phyloP scores from a whole-genome alignment of 345 rosid species.

The Citrus medica region DNA sequence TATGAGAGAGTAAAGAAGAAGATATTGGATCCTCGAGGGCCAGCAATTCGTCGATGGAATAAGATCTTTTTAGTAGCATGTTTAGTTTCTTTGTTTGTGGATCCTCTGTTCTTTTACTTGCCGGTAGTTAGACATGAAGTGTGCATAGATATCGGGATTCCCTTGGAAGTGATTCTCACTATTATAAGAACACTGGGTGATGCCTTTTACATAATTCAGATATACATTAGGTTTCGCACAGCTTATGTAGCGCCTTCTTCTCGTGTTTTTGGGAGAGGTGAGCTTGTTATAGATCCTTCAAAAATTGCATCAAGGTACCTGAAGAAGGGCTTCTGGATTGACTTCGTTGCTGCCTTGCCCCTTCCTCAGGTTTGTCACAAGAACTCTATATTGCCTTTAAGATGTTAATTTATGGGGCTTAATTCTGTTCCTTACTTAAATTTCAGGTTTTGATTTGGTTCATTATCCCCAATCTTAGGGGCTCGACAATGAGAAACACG shows the following conservation, averaged over 20 bases:
- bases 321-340: conserved; percentile 58
- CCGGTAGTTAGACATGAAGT: conserved; percentile 44
- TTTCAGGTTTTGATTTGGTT: conserved; percentile 83
- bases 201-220: conserved; percentile 66
- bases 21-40: conserved; percentile 81
- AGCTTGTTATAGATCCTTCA: conserved; percentile 66
- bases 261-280: conserved; percentile 89
- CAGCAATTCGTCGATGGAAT: conserved; percentile 57
- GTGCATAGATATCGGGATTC: conserved; percentile 57
- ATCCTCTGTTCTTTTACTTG: conserved; percentile 77
- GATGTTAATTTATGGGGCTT: not conserved
- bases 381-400: not conserved
- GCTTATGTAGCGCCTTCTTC: conserved; percentile 89
- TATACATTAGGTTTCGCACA: conserved; percentile 61
- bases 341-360: conserved; percentile 75
- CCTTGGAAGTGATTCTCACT: conserved; percentile 60
- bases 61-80: conserved; percentile 69
- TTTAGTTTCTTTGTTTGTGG: conserved; percentile 73
- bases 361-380: conserved; percentile 67
- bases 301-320: conserved; percentile 65
- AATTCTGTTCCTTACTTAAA: not conserved
- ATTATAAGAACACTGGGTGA: conserved; percentile 67
- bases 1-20: conserved; percentile 51
- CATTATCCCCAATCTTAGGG: conserved; percentile 61
- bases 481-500: conserved; percentile 78